These are phyloP conservation scores for Zygosaccharomyces bailii DNA, from an alignment of 805 yeast species.

Conservation along the genomic window DNA sequence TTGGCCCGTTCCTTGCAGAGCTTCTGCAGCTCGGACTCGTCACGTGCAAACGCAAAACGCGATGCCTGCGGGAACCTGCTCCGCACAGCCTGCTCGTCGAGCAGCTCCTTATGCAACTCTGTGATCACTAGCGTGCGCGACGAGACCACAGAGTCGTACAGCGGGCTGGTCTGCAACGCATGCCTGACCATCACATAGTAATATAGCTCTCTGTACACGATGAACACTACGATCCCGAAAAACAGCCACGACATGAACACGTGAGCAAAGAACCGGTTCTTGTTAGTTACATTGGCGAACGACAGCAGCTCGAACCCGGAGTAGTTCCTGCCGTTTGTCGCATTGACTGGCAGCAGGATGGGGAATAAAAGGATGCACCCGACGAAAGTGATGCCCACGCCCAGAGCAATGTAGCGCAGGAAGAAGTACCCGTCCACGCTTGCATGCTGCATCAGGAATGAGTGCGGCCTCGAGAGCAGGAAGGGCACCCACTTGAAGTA, in stretches of 20 bases:
- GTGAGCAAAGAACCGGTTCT: constrained; percentile 68
- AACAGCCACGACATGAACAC: constrained; percentile 72
- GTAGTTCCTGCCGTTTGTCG: constrained; percentile 56
- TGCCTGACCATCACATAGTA: constrained; percentile 72
- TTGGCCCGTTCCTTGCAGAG: constrained; percentile 61
- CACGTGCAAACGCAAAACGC: constrained; percentile 61
- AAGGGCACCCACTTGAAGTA: constrained; percentile 56
- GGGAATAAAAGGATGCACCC: constrained; percentile 62
- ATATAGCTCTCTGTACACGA: constrained; percentile 70
- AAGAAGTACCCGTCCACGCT: constrained; percentile 78
- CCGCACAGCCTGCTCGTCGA: constrained; percentile 22
- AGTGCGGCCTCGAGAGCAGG: constrained; percentile 52
- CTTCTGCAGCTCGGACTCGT: constrained; percentile 54
- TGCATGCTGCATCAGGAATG: constrained; percentile 62
- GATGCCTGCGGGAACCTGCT: constrained; percentile 58
- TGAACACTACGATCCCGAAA: constrained; percentile 61
- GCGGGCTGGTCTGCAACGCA: constrained; percentile 67
- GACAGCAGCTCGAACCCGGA: constrained; percentile 64
- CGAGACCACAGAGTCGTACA: constrained; percentile 63
- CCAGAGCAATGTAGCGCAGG: constrained; percentile 58
- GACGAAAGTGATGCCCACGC: constrained; percentile 48
- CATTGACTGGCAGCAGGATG: constrained; percentile 68
- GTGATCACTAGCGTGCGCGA: constrained; percentile 72
- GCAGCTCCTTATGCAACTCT: constrained; percentile 56
- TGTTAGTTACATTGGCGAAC: constrained; percentile 58